Conservation (phyloP, 768 basidiomycete species). For the Russula virescens region DNA sequence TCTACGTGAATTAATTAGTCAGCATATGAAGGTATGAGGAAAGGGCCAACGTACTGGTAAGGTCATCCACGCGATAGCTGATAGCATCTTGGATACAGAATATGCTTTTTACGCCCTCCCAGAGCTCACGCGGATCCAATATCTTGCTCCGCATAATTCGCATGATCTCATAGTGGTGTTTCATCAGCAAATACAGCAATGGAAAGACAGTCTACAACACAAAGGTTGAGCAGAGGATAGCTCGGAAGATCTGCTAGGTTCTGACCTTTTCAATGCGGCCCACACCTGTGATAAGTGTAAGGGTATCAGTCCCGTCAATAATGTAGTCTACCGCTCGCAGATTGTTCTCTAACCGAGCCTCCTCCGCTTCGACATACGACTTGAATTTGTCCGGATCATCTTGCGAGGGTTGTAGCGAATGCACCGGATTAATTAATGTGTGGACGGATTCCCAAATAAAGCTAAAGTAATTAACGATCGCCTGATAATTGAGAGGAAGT, state of each 20-base stretch:
- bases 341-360: conserved; percentile 26
- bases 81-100: neutral
- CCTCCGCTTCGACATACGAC: conserved; percentile 26
- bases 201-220: conserved; percentile 16
- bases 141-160: conserved; percentile 8
- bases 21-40: neutral
- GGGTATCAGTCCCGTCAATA: conserved; percentile 30
- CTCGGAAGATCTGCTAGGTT: neutral
- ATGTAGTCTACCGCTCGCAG: conserved; percentile 27
- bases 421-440: conserved; percentile 4
- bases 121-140: conserved; percentile 7
- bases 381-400: conserved; percentile 21
- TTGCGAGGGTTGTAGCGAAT: neutral
- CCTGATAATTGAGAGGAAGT: conserved; percentile 9
- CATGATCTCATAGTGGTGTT: conserved; percentile 25
- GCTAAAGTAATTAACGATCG: neutral
- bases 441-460: neutral
- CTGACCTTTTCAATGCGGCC: conserved; percentile 30
- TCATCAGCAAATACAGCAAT: conserved; percentile 19
- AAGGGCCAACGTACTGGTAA: neutral
- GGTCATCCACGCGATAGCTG: conserved; percentile 3
- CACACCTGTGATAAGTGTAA: conserved; percentile 28
- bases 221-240: neutral
- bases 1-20: conserved; percentile 5
- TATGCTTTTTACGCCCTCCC: neutral